Conservation (phyloP, 2,329 filamentous ascomycete species). For the Penicillium sp. region DNA sequence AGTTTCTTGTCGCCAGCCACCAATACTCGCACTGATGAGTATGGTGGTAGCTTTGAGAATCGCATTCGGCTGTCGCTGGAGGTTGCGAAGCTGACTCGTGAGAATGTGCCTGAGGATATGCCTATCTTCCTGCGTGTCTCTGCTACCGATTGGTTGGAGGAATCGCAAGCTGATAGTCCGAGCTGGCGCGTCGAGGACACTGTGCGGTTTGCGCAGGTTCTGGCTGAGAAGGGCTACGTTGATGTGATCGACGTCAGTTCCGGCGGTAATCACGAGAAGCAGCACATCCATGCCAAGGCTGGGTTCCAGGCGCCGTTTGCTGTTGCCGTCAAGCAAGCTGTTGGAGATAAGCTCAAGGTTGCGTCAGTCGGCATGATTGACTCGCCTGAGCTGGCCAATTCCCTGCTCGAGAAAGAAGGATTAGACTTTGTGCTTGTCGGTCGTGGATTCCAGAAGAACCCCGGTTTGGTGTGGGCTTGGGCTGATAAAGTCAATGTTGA, state of each 20-base stretch:
- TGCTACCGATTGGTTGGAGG: slow-evolving; percentile 73
- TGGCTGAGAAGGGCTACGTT: slow-evolving; percentile 65
- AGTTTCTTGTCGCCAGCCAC: slow-evolving; percentile 64
- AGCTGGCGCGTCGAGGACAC: slow-evolving; percentile 67
- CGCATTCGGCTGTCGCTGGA: slow-evolving; percentile 65
- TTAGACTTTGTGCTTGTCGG: slow-evolving; percentile 71
- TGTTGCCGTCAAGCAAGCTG: slow-evolving; percentile 64
- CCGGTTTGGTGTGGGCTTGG: slow-evolving; percentile 69
- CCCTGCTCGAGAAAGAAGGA: slow-evolving; percentile 51
- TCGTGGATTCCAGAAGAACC: slow-evolving; percentile 76
- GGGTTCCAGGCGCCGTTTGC: slow-evolving; percentile 74
- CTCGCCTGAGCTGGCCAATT: slow-evolving; percentile 63
- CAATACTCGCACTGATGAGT: slow-evolving; percentile 63
- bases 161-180: slow-evolving; percentile 51
- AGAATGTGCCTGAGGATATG: slow-evolving; percentile 61
- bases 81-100: slow-evolving; percentile 59
- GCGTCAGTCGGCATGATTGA: slow-evolving; percentile 72
- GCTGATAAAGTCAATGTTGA: slow-evolving; percentile 69
- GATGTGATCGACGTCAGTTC: slow-evolving; percentile 81
- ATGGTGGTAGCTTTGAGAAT: slow-evolving; percentile 57
- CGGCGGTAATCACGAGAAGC: slow-evolving; percentile 62
- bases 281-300: slow-evolving; percentile 49
- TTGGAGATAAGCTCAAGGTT: slow-evolving; percentile 68
- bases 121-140: slow-evolving; percentile 70
- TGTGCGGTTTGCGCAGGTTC: slow-evolving; percentile 58